phyloP scores from a whole-genome alignment of 139 green algal species.

The Chlamydomonas incerta region DNA sequence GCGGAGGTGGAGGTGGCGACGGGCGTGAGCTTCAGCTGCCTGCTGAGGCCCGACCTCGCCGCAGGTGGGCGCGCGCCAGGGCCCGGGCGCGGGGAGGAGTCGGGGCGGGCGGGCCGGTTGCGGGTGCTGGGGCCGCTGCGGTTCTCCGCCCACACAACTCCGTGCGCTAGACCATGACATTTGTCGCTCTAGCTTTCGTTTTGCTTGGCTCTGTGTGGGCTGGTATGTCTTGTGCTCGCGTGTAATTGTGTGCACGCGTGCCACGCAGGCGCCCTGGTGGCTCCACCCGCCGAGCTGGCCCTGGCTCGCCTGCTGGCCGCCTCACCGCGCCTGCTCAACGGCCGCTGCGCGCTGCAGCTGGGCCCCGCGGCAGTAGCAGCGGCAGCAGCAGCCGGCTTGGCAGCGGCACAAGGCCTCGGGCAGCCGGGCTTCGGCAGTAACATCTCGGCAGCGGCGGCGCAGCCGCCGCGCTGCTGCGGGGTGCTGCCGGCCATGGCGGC shows the following conservation, averaged over 20 bases:
- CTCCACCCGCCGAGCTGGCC: not conserved
- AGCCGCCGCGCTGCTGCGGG: not conserved
- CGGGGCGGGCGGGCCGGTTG: too few relatives aligned
- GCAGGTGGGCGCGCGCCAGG: not conserved
- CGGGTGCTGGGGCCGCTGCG: too few relatives aligned
- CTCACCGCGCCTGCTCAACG: not conserved
- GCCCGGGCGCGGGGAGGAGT: too few relatives aligned
- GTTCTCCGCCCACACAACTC: too few relatives aligned
- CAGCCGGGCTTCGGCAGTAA: too few relatives aligned
- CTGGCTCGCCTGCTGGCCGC: slow-evolving; percentile 12
- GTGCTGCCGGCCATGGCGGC: slow-evolving; percentile 35
- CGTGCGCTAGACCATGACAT: too few relatives aligned
- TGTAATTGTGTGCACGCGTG: too few relatives aligned
- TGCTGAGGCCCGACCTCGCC: not conserved
- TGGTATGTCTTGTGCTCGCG: too few relatives aligned
- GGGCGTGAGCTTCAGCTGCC: slow-evolving; percentile 19
- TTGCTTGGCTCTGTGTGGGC: too few relatives aligned
- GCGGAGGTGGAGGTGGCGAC: slow-evolving; percentile 5
- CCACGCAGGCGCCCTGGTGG: not conserved
- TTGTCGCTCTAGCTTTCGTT: too few relatives aligned
- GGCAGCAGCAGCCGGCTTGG: not conserved
- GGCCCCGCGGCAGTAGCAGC: not conserved
- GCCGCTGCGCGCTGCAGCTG: slow-evolving; percentile 11
- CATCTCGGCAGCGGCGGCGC: not conserved
- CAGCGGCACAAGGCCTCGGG: too few relatives aligned